A percentile compares a stretch with the other conserved stretches of the same genome.
phyloP scores from a whole-genome alignment of 345 rosid species.

The Linum trigynum region DNA sequence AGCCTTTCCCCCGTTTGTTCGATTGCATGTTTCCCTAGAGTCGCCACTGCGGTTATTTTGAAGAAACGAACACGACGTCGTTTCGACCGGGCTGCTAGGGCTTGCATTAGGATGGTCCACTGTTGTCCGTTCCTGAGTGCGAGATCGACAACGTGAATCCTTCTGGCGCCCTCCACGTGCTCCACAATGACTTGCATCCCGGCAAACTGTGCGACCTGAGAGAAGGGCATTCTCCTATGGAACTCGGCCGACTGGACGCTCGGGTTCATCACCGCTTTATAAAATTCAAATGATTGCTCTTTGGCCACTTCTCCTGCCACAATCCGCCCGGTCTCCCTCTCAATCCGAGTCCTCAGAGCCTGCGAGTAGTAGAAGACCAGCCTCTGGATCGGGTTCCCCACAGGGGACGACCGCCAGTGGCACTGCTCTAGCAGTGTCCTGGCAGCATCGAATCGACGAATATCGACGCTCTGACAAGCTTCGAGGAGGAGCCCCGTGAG shows the following conservation, averaged over 20 bases:
- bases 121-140: slow-evolving; percentile 28
- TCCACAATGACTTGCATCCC: slow-evolving; percentile 41
- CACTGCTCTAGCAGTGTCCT: slow-evolving; percentile 30
- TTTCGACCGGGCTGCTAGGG: slow-evolving; percentile 24
- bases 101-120: slow-evolving; percentile 42
- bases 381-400: slow-evolving; percentile 37
- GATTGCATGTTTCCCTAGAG: slow-evolving; percentile 8
- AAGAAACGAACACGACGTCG: slow-evolving; percentile 29
- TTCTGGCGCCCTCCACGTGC: slow-evolving; percentile 29
- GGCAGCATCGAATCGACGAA: slow-evolving; percentile 32
- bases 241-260: slow-evolving; percentile 16
- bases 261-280: slow-evolving; percentile 3
- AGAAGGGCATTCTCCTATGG: slow-evolving; percentile 26
- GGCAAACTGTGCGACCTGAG: slow-evolving; percentile 24
- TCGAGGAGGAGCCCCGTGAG: slow-evolving; percentile 33
- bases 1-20: slow-evolving; percentile 35
- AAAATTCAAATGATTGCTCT: too few relatives aligned
- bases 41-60: slow-evolving; percentile 37
- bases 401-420: slow-evolving; percentile 16
- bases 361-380: slow-evolving; percentile 32
- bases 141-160: slow-evolving; percentile 38
- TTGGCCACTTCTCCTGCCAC: slow-evolving; percentile 2
- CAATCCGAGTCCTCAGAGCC: slow-evolving; percentile 38
- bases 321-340: slow-evolving; percentile 24
- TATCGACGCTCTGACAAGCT: slow-evolving; percentile 31